These are phyloP conservation scores for Tricholoma terreum DNA, from an alignment of 768 basidiomycete genomes.

Conservation along the genomic window DNA sequence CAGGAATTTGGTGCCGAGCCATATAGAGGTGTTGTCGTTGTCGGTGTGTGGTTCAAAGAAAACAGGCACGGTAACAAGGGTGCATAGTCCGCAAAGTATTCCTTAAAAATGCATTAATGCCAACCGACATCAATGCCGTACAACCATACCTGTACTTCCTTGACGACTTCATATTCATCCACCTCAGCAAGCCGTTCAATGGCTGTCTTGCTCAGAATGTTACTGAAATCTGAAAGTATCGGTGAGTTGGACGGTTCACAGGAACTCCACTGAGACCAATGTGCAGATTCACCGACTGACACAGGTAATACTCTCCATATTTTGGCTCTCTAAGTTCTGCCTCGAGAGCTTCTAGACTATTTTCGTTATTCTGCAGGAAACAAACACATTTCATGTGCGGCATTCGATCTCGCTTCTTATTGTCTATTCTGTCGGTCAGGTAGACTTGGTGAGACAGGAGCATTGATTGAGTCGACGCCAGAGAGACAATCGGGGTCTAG, in stretches of 20 bases:
- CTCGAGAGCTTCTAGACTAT: constrained; percentile 80
- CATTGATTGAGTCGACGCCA: constrained; percentile 91
- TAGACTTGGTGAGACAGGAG: constrained; percentile 95
- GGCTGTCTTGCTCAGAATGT: constrained; percentile 80
- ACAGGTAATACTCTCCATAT: constrained; percentile 98
- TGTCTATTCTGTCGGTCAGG: constrained; percentile 96
- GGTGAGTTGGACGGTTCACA: constrained; percentile 16
- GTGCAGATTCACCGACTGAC: constrained; percentile 80
- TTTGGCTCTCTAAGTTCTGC: constrained; percentile 84
- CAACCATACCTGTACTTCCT: constrained; percentile 86
- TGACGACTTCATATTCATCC: constrained; percentile 95
- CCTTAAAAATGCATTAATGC: constrained; percentile 44
- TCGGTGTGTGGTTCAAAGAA: constrained; percentile 77
- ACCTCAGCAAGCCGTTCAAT: constrained; percentile 93
- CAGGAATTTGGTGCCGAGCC: constrained; percentile 71
- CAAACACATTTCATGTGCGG: constrained; percentile 97
- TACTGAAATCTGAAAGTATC: constrained; percentile 80
- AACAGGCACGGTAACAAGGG: constrained; percentile 85
- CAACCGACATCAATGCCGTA: not conserved
- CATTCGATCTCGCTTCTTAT: constrained; percentile 86
- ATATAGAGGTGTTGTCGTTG: constrained; percentile 60
- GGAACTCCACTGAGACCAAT: constrained; percentile 21
- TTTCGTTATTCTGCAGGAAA: constrained; percentile 80
- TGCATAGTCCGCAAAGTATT: constrained; percentile 96
- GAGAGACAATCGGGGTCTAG: constrained; percentile 94